Conservation (phyloP, 306 rosid genomes). For the Casuarina glauca region DNA sequence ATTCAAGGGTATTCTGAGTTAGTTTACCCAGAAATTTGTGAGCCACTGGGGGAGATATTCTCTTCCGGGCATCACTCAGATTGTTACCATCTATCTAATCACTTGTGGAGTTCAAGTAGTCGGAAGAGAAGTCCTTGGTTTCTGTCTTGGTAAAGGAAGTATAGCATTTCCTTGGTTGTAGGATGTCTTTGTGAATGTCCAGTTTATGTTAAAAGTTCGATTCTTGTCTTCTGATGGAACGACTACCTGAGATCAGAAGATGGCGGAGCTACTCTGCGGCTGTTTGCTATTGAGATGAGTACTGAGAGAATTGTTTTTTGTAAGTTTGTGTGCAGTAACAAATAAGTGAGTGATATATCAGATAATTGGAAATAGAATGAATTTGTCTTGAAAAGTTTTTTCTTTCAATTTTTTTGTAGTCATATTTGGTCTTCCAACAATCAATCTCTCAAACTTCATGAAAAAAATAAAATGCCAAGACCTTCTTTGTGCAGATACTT, state of each 20-base stretch:
- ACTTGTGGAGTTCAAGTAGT: constrained; percentile 31
- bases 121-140: constrained; percentile 47
- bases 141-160: constrained; percentile 55
- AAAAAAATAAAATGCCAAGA: neutral
- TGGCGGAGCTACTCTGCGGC: constrained; percentile 48
- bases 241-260: constrained; percentile 41
- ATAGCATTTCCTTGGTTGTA: constrained; percentile 29
- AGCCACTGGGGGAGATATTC: constrained; percentile 50
- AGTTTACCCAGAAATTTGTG: constrained; percentile 61
- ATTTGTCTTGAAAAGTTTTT: constrained; percentile 28
- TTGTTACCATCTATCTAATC: constrained; percentile 59
- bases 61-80: constrained; percentile 63
- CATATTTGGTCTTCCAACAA: constrained; percentile 31
- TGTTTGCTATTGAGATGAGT: constrained; percentile 39
- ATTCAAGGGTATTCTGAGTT: constrained; percentile 60
- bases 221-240: constrained; percentile 39
- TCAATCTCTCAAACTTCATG: neutral
- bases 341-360: constrained; percentile 54
- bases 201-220: constrained; percentile 49
- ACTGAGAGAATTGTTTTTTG: constrained; percentile 49
- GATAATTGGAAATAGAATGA: constrained; percentile 47
- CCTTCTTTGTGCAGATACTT: neutral
- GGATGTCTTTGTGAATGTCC: constrained; percentile 29
- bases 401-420: constrained; percentile 22
- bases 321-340: constrained; percentile 54